Conservation (phyloP, 306 rosid genomes). For the Prunus armeniaca region DNA sequence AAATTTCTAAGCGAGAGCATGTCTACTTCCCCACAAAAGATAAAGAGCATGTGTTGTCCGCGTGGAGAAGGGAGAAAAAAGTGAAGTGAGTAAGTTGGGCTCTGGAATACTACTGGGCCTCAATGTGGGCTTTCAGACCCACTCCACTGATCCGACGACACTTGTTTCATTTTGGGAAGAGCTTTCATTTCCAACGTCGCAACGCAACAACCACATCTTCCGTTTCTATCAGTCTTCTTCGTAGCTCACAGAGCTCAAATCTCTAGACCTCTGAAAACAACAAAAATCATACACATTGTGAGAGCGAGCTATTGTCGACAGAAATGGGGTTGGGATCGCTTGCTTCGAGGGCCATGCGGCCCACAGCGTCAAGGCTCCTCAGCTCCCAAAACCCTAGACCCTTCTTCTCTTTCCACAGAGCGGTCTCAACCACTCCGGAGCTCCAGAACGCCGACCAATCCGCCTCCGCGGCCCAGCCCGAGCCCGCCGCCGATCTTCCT, state of each 20-base stretch:
- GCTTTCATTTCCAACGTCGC: neutral
- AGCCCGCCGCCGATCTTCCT: constrained; percentile 39
- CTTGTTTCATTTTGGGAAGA: neutral
- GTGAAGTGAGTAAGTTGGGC: neutral
- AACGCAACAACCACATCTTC: neutral
- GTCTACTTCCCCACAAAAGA: too few species aligned
- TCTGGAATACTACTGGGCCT: neutral
- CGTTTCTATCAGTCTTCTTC: neutral
- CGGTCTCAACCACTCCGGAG: constrained; percentile 75
- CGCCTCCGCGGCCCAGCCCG: constrained; percentile 52
- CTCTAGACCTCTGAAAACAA: neutral
- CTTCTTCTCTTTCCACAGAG: constrained; percentile 38
- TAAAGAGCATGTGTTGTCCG: too few species aligned
- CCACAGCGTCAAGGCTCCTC: constrained; percentile 55
- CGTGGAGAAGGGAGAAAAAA: too few species aligned
- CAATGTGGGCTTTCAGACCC: too few species aligned
- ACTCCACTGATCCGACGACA: too few species aligned
- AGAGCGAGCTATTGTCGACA: neutral
- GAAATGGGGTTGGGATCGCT: constrained; percentile 84
- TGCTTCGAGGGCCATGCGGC: constrained; percentile 67
- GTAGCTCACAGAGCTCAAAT: neutral
- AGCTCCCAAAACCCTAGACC: constrained; percentile 40
- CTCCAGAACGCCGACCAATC: constrained; percentile 62
- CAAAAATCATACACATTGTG: neutral
- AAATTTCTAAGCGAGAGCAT: too few species aligned